phyloP scores from a whole-genome alignment of 1,284 basidiomycete genomes.

The Apiotrichum veenhuisii region DNA sequence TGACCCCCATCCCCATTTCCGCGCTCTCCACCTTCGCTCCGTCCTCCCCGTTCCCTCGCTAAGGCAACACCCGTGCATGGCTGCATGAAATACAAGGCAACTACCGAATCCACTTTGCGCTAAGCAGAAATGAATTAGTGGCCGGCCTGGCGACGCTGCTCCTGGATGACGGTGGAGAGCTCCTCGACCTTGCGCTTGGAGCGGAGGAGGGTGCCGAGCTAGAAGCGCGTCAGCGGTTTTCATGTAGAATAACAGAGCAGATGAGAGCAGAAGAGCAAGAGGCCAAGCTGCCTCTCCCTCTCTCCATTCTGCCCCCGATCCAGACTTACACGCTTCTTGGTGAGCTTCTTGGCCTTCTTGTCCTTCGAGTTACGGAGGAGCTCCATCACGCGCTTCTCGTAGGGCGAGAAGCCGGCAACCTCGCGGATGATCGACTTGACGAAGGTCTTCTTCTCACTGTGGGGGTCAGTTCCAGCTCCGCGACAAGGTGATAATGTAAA shows the following conservation, averaged over 20 bases:
- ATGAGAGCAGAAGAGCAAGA: too few relatives aligned
- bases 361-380: conserved; percentile 99
- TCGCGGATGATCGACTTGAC: conserved; percentile 88
- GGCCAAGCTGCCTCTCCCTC: too few relatives aligned
- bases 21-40: too few relatives aligned
- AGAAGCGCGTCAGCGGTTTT: conserved; percentile 8
- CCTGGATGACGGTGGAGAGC: conserved; percentile 80
- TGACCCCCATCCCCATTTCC: neutral
- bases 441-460: conserved; percentile 70
- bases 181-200: conserved; percentile 98
- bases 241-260: too few relatives aligned
- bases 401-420: conserved; percentile 96
- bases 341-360: conserved; percentile 96
- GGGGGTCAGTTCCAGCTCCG: neutral
- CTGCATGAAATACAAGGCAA: conserved; percentile 18
- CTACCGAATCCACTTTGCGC: neutral
- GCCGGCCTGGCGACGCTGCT: conserved; percentile 50
- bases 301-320: neutral
- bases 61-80: conserved; percentile 13
- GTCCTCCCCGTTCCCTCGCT: neutral
- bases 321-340: conserved; percentile 86
- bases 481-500: neutral
- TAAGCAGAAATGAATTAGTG: conserved; percentile 39
- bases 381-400: conserved; percentile 98
- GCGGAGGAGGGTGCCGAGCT: conserved; percentile 92